phyloP scores from a whole-genome alignment of 169 alveolate species.

The Cryptosporidium meleagridis region DNA sequence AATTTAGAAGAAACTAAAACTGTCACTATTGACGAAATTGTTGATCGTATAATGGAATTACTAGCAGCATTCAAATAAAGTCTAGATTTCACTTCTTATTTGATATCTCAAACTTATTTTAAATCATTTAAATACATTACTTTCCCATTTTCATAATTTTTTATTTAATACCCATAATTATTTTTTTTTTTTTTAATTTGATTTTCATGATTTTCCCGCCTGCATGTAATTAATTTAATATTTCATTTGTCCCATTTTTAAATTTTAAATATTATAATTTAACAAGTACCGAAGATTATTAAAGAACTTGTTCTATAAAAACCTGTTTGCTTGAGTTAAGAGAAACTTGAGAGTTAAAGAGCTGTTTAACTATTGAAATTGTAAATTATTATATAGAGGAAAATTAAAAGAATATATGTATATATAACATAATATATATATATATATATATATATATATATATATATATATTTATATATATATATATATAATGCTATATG shows the following conservation, averaged over 20 bases:
- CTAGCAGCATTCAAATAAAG: constrained; percentile 2
- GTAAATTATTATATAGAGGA: too few species aligned
- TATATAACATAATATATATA: too few species aligned
- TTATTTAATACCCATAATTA: too few species aligned
- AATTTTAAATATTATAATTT: too few species aligned
- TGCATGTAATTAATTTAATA: constrained; percentile 12
- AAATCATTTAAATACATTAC: neutral
- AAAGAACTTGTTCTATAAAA: neutral
- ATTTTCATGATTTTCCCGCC: constrained; percentile 57
- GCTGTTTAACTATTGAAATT: neutral
- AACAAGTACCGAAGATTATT: too few species aligned
- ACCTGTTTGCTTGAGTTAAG: neutral
- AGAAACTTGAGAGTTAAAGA: neutral
- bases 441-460: too few species aligned
- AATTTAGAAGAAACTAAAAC: constrained; percentile 12
- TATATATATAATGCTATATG: too few species aligned
- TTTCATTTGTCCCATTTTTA: neutral
- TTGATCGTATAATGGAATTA: neutral
- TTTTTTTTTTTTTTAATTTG: neutral
- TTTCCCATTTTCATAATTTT: neutral
- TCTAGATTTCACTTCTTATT: neutral
- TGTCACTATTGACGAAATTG: constrained; percentile 2
- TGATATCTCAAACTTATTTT: neutral
- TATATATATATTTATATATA: too few species aligned
- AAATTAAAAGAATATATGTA: too few species aligned